Percentiles rank a stretch among this genome's conserved stretches.
Conservation (phyloP, 106 monocot species). For the Triglochin maritima region DNA sequence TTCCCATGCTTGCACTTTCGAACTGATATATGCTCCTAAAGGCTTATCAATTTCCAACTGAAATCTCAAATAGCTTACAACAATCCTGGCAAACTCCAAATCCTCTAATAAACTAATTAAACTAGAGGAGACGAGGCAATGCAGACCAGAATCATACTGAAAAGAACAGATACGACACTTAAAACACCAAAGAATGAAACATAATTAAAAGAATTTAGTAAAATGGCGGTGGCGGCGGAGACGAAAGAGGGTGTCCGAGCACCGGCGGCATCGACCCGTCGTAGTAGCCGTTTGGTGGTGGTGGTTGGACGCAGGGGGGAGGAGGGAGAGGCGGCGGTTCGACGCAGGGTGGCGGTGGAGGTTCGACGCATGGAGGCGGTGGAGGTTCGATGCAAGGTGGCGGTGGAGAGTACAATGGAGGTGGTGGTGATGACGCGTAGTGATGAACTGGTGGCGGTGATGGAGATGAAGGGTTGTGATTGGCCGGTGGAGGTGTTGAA, state of each 20-base stretch:
- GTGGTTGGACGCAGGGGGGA: conserved; percentile 6
- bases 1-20: too few species aligned
- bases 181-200: background rate
- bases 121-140: too few species aligned
- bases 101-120: too few species aligned
- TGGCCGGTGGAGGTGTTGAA: background rate
- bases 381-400: conserved; percentile 5
- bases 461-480: background rate
- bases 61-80: too few species aligned
- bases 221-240: conserved; percentile 11
- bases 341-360: conserved; percentile 13
- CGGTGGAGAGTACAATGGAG: background rate
- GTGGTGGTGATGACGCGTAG: conserved; percentile 7
- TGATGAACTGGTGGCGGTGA: background rate
- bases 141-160: background rate
- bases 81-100: too few species aligned
- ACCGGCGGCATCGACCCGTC: conserved; percentile 4
- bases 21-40: too few species aligned
- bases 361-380: conserved; percentile 6
- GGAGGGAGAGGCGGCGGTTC: conserved; percentile 8
- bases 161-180: background rate
- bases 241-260: conserved; percentile 3
- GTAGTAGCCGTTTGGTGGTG: conserved; percentile 2
- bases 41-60: too few species aligned
- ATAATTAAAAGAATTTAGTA: conserved; percentile 3